Percentiles rank a stretch among this genome's conserved stretches.
These are phyloP conservation scores for Ustilago sp. DNA, from an alignment of 1,284 basidiomycete genomes.

Conservation along the genomic window DNA sequence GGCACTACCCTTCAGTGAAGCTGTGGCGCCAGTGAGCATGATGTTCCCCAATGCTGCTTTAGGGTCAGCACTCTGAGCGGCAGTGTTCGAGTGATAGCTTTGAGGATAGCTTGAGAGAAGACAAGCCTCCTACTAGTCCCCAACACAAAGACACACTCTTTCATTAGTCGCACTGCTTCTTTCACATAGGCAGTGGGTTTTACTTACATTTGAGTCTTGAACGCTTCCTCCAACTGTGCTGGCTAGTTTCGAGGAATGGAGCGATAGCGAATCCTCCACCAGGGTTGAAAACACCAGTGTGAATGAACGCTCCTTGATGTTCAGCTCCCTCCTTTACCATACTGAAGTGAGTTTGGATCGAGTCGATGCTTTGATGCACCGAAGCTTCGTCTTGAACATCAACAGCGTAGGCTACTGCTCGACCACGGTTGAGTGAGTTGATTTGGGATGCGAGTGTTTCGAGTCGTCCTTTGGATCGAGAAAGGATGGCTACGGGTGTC, in stretches of 20 bases:
- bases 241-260: slow-evolving; percentile 38
- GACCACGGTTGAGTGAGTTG: slow-evolving; percentile 25
- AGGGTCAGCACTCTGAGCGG: slow-evolving; percentile 8
- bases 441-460: slow-evolving; percentile 43
- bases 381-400: slow-evolving; percentile 38
- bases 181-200: no score
- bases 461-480: slow-evolving; percentile 35
- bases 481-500: slow-evolving; percentile 50
- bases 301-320: slow-evolving; percentile 38
- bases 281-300: slow-evolving; percentile 50
- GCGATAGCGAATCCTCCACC: slow-evolving; percentile 41
- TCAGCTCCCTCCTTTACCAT: slow-evolving; percentile 28
- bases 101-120: slow-evolving; percentile 43
- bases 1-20: slow-evolving; percentile 49
- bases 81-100: slow-evolving; percentile 37
- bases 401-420: slow-evolving; percentile 39
- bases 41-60: slow-evolving; percentile 33
- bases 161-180: not conserved
- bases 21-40: slow-evolving; percentile 48
- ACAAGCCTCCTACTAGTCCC: slow-evolving; percentile 33
- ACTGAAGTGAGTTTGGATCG: slow-evolving; percentile 32
- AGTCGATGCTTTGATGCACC: slow-evolving; percentile 24
- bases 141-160: not conserved
- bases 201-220: slow-evolving; percentile 46
- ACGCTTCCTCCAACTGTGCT: slow-evolving; percentile 44